Percentiles rank a stretch among this genome's conserved stretches.
Conservation (phyloP, 1,284 basidiomycete genomes). For the Polyporus tsugae region DNA sequence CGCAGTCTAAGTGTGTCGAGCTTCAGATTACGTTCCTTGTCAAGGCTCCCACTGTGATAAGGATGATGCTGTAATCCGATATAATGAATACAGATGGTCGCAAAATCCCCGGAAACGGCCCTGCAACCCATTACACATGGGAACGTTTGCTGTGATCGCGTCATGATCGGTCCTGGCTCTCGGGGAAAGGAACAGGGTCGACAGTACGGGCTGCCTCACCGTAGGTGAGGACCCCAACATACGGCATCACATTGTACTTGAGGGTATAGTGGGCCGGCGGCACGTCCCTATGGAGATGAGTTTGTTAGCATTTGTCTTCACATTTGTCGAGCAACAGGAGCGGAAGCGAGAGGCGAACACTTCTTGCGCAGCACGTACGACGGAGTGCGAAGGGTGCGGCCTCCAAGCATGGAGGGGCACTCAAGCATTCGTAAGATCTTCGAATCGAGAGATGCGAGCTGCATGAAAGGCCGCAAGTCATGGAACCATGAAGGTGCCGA, state of each 20-base stretch:
- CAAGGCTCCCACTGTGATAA: constrained; percentile 27
- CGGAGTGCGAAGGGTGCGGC: not conserved
- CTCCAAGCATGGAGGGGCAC: not conserved
- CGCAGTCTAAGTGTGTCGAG: constrained; percentile 27
- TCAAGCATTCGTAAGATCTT: not conserved
- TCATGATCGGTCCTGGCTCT: constrained; percentile 46
- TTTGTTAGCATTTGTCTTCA: constrained; percentile 24
- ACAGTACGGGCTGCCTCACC: constrained; percentile 76
- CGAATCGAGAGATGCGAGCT: constrained; percentile 3
- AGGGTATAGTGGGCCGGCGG: constrained; percentile 76
- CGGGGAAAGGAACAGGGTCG: constrained; percentile 60
- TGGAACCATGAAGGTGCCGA: constrained; percentile 4
- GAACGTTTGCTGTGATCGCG: constrained; percentile 13
- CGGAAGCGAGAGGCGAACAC: constrained; percentile 8
- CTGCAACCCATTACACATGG: constrained; percentile 17
- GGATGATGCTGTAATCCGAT: constrained; percentile 27
- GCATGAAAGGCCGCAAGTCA: not conserved
- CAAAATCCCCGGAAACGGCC: constrained; percentile 16
- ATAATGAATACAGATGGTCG: constrained; percentile 25
- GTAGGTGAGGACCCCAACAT: constrained; percentile 81
- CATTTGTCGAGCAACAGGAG: constrained; percentile 19
- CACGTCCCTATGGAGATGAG: constrained; percentile 56
- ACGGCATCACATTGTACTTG: constrained; percentile 92
- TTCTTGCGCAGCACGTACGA: constrained; percentile 4
- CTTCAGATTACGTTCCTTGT: constrained; percentile 14